Conservation (phyloP, 306 rosid genomes). For the Dryas drummondii region DNA sequence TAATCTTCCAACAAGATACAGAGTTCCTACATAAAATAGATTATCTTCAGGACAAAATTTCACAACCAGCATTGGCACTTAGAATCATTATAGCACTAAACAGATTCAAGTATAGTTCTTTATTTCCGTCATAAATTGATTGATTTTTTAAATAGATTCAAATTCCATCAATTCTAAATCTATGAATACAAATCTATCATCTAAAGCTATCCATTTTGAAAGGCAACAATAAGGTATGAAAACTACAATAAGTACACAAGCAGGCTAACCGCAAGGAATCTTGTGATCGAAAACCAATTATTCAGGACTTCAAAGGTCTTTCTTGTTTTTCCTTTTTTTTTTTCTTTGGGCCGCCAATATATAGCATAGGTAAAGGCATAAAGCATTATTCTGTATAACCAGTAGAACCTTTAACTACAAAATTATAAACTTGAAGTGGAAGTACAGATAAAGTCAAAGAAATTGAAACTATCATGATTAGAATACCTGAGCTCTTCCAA, state of each 20-base stretch:
- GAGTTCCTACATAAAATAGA: conserved; percentile 60
- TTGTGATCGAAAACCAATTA: neutral
- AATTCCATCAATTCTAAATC: neutral
- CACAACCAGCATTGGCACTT: neutral
- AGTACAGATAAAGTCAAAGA: conserved; percentile 4
- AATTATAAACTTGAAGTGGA: conserved; percentile 1
- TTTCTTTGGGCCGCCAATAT: neutral
- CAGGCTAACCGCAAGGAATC: neutral
- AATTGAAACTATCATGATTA: conserved; percentile 16
- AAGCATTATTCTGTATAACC: neutral
- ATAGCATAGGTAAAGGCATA: neutral
- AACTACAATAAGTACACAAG: neutral
- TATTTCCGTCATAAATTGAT: neutral
- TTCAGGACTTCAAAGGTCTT: neutral
- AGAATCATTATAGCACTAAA: neutral
- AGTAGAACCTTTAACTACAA: neutral
- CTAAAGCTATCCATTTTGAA: neutral
- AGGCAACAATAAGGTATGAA: neutral
- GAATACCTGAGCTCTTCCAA: conserved; percentile 97
- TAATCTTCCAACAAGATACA: conserved; percentile 94
- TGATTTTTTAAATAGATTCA: neutral
- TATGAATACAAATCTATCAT: neutral
- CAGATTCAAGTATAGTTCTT: neutral
- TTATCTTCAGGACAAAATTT: neutral
- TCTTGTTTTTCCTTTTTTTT: neutral